A percentile compares a stretch with the other conserved stretches of the same genome.
phyloP scores from a whole-genome alignment of 257 asterid genomes.

The Nicotiana benthamiana region DNA sequence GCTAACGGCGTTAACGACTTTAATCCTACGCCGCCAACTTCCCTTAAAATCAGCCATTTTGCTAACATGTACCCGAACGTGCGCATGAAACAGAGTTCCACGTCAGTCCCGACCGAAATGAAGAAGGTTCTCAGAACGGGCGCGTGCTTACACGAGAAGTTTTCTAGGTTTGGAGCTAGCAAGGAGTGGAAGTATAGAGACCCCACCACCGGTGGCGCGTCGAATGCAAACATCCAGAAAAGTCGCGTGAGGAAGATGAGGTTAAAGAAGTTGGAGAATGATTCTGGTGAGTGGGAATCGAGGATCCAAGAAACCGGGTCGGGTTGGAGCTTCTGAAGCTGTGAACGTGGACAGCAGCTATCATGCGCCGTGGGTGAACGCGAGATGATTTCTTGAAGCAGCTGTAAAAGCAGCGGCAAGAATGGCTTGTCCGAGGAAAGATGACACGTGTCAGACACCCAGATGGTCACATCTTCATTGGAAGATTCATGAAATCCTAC shows the following conservation, averaged over 20 bases:
- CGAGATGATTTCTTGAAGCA: slow-evolving; percentile 60
- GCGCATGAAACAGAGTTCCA: slow-evolving; percentile 72
- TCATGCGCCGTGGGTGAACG: slow-evolving; percentile 63
- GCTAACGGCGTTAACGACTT: slow-evolving; percentile 27
- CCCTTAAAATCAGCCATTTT: slow-evolving; percentile 56
- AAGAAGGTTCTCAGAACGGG: slow-evolving; percentile 66
- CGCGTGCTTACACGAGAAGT: slow-evolving; percentile 41
- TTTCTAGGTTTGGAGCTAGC: slow-evolving; percentile 54
- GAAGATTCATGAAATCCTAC: slow-evolving; percentile 23
- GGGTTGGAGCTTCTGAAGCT: slow-evolving; percentile 49
- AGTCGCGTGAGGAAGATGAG: slow-evolving; percentile 64
- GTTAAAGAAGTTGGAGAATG: slow-evolving; percentile 69
- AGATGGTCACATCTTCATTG: slow-evolving; percentile 23
- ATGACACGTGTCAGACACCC: slow-evolving; percentile 59
- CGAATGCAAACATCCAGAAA: slow-evolving; percentile 60
- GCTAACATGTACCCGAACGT: slow-evolving; percentile 73
- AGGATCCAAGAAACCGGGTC: slow-evolving; percentile 67
- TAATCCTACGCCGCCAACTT: slow-evolving; percentile 41
- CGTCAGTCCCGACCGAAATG: slow-evolving; percentile 58
- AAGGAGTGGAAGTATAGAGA: slow-evolving; percentile 53
- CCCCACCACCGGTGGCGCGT: slow-evolving; percentile 65
- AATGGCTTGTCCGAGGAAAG: slow-evolving; percentile 53
- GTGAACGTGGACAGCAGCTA: slow-evolving; percentile 63
- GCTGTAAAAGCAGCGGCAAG: slow-evolving; percentile 63
- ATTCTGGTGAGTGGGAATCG: slow-evolving; percentile 72